Evolutionary conservation across 176 grass and related monocot genomes (phyloP).

Genomic region (Saccharum spontaneum): DNA sequence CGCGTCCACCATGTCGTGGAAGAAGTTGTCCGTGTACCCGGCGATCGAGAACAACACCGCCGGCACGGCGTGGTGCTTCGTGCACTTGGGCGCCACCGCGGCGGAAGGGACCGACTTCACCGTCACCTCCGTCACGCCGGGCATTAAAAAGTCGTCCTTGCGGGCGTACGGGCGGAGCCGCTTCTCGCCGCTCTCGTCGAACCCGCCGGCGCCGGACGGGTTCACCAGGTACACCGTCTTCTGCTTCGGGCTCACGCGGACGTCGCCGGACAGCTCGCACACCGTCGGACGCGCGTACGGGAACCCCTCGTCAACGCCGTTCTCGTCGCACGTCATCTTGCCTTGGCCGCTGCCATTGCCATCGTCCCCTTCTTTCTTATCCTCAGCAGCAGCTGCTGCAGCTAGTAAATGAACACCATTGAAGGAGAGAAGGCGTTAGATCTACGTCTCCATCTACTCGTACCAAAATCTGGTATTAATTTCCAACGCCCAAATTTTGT

Average conservation of each 20-base stretch:
- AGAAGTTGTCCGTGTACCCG: constrained; percentile 86
- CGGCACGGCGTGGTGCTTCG: constrained; percentile 48
- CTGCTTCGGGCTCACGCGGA: constrained; percentile 57
- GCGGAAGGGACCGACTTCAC: constrained; percentile 41
- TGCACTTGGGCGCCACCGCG: constrained; percentile 36
- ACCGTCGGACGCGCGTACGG: constrained; percentile 52
- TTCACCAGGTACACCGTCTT: constrained; percentile 51
- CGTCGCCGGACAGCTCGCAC: constrained; percentile 67
- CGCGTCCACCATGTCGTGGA: constrained; percentile 72
- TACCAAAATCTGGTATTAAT: constrained; percentile 6
- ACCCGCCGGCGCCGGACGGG: constrained; percentile 27
- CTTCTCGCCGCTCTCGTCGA: constrained; percentile 42
- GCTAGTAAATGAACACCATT: background rate
- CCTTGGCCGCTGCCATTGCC: background rate
- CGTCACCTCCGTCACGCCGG: constrained; percentile 52
- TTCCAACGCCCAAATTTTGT: background rate
- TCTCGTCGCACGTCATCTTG: constrained; percentile 63
- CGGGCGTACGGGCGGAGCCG: constrained; percentile 52
- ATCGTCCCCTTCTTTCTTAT: background rate
- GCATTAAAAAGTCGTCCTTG: constrained; percentile 61
- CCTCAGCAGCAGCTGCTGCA: background rate
- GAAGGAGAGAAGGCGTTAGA: constrained; percentile 9
- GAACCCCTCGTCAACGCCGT: constrained; percentile 57
- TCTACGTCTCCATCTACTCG: constrained; percentile 11
- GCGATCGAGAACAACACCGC: constrained; percentile 56